Evolutionary conservation across 164 flowering plant species (phyloP), one percentile per base, ranked within the genome.

Genomic region (Sedum album): DNA sequence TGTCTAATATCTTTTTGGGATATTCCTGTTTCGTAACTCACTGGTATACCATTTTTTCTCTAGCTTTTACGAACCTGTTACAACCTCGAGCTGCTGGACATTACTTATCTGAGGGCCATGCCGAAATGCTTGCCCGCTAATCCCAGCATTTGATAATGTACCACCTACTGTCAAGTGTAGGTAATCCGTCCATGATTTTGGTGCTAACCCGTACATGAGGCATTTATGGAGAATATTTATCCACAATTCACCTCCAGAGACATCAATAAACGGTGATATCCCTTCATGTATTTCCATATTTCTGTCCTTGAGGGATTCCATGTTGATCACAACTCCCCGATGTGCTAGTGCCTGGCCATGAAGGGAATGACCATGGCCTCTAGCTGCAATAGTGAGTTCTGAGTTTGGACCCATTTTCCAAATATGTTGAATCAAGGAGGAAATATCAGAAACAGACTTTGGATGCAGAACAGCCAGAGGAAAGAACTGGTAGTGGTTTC

Each of bases 31-130:
- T 39, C 1, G 6, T 6, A 39, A 6, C 11, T 39, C 42, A 39
- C 11, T 39, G 42, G 42, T 4, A 7, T 39, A 39, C 11, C 7
- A 8, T 39, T 39, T 39, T 39, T n/a, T n/a, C n/a, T 49, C 8
- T 8, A 49, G 55, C 55, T 68, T 67, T 46, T 41, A 80, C 81
- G 62, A 70, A 86, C 90, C 90, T 78, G 90, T 86, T 28, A 86
- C 81, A 70, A 86, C 84, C 63, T 84, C 85, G 69, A 86, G 80
- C 75, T 78, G 82, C 42, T 76, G 78, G 48, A 86, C 88, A 72
- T 86, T 86, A 55, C 81, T 84, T 70, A 86, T 86, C 73, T 86
- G 90, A 5, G 90, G 90, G 61, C 90, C 90, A 76, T 86, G 88
- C 20, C 75, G 77, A 66, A 86, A 86, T 21, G 90, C 85, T 66